phyloP scores from a whole-genome alignment of 441 rosid species.

The Francoa sonchifolia region DNA sequence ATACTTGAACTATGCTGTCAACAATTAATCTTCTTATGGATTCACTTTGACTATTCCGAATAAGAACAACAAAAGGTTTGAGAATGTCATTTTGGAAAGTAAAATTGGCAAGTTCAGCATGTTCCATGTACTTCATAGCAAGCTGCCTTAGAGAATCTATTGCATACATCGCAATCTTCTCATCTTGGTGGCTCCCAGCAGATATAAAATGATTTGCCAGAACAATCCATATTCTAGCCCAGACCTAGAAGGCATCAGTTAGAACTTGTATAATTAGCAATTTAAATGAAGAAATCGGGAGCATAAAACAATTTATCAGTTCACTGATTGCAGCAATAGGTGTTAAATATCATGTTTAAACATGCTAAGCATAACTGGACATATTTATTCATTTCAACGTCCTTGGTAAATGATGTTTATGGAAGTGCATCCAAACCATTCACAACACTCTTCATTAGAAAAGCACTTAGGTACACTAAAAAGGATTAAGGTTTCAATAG shows the following conservation, averaged over 20 bases:
- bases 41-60: constrained; percentile 88
- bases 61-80: constrained; percentile 92
- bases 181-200: constrained; percentile 97
- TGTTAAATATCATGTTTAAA: too few relatives aligned
- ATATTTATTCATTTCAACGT: too few relatives aligned
- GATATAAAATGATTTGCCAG: constrained; percentile 95
- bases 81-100: constrained; percentile 98
- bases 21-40: constrained; percentile 85
- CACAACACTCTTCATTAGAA: neutral
- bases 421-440: too few relatives aligned
- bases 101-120: constrained; percentile 91
- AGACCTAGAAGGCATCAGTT: constrained; percentile 54
- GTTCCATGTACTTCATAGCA: constrained; percentile 95
- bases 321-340: too few relatives aligned
- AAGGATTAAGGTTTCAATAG: neutral
- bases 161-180: constrained; percentile 98
- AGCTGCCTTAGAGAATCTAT: constrained; percentile 99
- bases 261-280: constrained; percentile 7
- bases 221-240: constrained; percentile 99
- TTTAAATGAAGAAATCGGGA: neutral
- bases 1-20: constrained; percentile 97
- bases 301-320: neutral
- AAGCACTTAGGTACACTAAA: constrained; percentile 6
- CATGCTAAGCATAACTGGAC: too few relatives aligned
- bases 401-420: too few relatives aligned